Evolutionary conservation across 1,284 basidiomycete genomes (phyloP).

Genomic region (Trichosporon ovoides): DNA sequence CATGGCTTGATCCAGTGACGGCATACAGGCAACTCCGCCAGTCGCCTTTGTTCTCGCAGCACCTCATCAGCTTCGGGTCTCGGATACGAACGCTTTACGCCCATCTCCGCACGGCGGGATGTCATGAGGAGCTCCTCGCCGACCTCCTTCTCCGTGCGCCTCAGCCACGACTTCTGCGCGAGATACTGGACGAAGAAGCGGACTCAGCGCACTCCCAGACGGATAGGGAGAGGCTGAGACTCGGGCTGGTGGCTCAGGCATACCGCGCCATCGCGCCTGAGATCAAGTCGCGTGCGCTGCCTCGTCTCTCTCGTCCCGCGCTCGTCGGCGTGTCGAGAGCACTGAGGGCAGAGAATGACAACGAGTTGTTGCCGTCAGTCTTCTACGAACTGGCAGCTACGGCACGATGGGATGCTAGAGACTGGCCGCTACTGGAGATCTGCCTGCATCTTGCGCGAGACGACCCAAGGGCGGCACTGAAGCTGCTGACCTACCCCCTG

Average conservation of each 20-base stretch:
- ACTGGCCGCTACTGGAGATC: constrained; percentile 24
- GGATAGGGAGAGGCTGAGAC: neutral
- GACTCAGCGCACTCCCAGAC: constrained; percentile 9
- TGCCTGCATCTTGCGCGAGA: constrained; percentile 14
- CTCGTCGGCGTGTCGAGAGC: constrained; percentile 9
- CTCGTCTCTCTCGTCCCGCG: constrained; percentile 7
- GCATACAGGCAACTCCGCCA: constrained; percentile 29
- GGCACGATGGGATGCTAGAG: constrained; percentile 13
- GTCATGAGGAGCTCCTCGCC: constrained; percentile 30
- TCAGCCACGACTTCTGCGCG: constrained; percentile 21
- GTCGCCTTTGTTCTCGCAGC: constrained; percentile 24
- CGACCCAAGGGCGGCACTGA: constrained; percentile 12
- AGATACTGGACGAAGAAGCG: constrained; percentile 25
- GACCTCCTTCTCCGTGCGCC: constrained; percentile 32
- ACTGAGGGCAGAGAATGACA: constrained; percentile 5
- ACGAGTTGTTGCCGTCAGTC: constrained; percentile 11
- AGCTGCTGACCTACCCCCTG: constrained; percentile 23
- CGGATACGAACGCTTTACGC: constrained; percentile 21
- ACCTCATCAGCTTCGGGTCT: constrained; percentile 23
- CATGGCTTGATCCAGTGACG: constrained; percentile 26
- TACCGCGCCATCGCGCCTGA: constrained; percentile 12
- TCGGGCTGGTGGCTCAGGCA: constrained; percentile 15
- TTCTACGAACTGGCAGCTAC: constrained; percentile 22
- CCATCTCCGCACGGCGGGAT: constrained; percentile 21
- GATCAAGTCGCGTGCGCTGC: constrained; percentile 3